These are phyloP conservation scores for Plectosphaerella sp. DNA, from an alignment of 2,329 filamentous ascomycete species.

Conservation along the genomic window DNA sequence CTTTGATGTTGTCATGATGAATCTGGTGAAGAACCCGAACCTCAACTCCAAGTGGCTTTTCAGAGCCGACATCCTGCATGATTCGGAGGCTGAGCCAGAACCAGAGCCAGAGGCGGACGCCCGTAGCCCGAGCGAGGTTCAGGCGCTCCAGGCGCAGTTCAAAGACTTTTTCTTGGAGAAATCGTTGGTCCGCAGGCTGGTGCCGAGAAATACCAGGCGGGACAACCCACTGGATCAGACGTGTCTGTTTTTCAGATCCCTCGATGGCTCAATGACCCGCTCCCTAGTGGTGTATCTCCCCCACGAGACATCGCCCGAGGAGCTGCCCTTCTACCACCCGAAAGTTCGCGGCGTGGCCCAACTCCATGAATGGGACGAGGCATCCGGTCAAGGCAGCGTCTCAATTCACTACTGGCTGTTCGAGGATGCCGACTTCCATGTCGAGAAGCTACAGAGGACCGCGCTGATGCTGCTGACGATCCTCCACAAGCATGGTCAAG, in stretches of 20 bases:
- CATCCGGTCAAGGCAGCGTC: constrained; percentile 39
- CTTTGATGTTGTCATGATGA: constrained; percentile 66
- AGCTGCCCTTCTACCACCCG: constrained; percentile 87
- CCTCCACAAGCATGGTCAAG: constrained; percentile 70
- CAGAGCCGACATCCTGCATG: constrained; percentile 68
- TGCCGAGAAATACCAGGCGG: constrained; percentile 75
- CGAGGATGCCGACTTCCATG: constrained; percentile 19
- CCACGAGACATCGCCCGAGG: constrained; percentile 55
- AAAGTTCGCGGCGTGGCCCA: constrained; percentile 70
- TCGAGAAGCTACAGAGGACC: constrained; percentile 56
- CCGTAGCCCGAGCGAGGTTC: constrained; percentile 10
- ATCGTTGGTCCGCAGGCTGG: constrained; percentile 69
- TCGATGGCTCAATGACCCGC: constrained; percentile 13
- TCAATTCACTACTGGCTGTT: constrained; percentile 60
- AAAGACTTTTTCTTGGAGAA: constrained; percentile 39
- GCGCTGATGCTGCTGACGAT: constrained; percentile 64
- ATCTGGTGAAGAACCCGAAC: constrained; percentile 75
- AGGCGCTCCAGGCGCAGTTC: constrained; percentile 39
- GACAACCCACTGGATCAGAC: constrained; percentile 78
- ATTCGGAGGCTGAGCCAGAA: constrained; percentile 26
- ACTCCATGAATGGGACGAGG: constrained; percentile 59
- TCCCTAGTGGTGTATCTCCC: constrained; percentile 74
- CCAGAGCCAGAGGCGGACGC: constrained; percentile 14
- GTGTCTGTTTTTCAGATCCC: constrained; percentile 55
- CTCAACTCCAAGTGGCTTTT: constrained; percentile 75